Evolutionary conservation across 495 filamentous ascomycete genomes (phyloP).

Genomic region (Penicillium paxilli): DNA sequence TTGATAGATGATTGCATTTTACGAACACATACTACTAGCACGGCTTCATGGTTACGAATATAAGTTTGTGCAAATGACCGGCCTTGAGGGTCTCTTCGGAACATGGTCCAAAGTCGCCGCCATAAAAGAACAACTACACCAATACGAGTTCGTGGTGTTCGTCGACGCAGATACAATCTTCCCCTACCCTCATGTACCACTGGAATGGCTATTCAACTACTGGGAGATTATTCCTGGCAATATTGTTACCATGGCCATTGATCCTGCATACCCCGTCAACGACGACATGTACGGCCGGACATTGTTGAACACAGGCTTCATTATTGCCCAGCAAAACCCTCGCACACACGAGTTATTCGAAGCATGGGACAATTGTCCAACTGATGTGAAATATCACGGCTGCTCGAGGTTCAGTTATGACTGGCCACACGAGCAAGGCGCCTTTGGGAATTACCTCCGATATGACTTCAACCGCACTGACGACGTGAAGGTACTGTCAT

Average conservation of each 20-base stretch:
- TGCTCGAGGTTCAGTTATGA: slow-evolving; percentile 31
- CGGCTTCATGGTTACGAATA: slow-evolving; percentile 56
- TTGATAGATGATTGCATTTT: neutral
- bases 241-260: slow-evolving; percentile 46
- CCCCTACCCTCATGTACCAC: slow-evolving; percentile 45
- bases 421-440: slow-evolving; percentile 42
- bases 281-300: slow-evolving; percentile 28
- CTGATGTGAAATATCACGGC: slow-evolving; percentile 24
- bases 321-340: slow-evolving; percentile 36
- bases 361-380: slow-evolving; percentile 37
- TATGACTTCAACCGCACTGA: slow-evolving; percentile 31
- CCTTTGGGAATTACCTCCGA: slow-evolving; percentile 37
- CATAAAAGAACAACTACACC: slow-evolving; percentile 41
- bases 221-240: slow-evolving; percentile 45
- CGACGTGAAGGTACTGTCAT: slow-evolving; percentile 37
- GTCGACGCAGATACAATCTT: slow-evolving; percentile 53
- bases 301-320: slow-evolving; percentile 41
- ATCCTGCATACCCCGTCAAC: slow-evolving; percentile 30
- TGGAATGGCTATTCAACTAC: slow-evolving; percentile 57
- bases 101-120: slow-evolving; percentile 53
- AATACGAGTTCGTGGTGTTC: slow-evolving; percentile 51
- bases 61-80: slow-evolving; percentile 40
- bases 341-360: slow-evolving; percentile 36
- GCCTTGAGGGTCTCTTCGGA: slow-evolving; percentile 22
- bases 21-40: slow-evolving; percentile 22